These are phyloP conservation scores for Yamadazyma songkhlaensis DNA, from an alignment of 1,139 yeast genomes.

Conservation along the genomic window DNA sequence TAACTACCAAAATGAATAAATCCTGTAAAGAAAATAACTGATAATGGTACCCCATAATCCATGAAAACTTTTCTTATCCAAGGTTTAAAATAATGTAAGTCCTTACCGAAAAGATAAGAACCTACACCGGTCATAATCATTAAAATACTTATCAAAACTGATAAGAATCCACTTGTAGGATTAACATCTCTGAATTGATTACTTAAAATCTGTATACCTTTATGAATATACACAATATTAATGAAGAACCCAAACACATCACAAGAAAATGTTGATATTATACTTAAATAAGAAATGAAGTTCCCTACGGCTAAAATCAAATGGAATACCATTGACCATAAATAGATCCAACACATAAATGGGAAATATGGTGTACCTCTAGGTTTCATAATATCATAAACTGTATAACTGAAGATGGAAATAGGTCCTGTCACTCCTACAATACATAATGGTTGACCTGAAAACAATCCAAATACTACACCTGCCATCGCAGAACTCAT, in stretches of 20 bases:
- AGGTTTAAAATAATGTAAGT: conserved; percentile 59
- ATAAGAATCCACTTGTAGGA: conserved; percentile 66
- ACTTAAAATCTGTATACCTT: conserved; percentile 78
- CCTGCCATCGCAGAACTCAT: conserved; percentile 87
- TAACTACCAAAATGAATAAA: conserved; percentile 87
- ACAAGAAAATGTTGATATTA: conserved; percentile 81
- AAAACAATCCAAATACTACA: conserved; percentile 75
- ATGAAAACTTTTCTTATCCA: conserved; percentile 64
- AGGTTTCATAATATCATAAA: conserved; percentile 72
- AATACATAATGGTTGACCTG: conserved; percentile 90
- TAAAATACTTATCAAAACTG: conserved; percentile 67
- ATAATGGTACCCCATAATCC: conserved; percentile 82
- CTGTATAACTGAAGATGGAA: conserved; percentile 86
- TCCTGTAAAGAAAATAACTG: conserved; percentile 88
- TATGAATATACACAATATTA: conserved; percentile 84
- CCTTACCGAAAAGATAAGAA: conserved; percentile 56
- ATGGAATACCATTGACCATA: conserved; percentile 90
- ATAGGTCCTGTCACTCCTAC: conserved; percentile 99
- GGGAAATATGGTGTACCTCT: conserved; percentile 73
- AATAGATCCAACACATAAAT: conserved; percentile 93
- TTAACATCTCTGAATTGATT: conserved; percentile 57
- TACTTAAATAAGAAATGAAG: conserved; percentile 64
- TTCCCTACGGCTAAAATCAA: conserved; percentile 68
- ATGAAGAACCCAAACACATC: conserved; percentile 93
- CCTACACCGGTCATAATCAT: conserved; percentile 76